These are phyloP conservation scores for Schoenoplectus tabernaemontani DNA, from an alignment of 202 grass and related monocot species.

Conservation along the genomic window DNA sequence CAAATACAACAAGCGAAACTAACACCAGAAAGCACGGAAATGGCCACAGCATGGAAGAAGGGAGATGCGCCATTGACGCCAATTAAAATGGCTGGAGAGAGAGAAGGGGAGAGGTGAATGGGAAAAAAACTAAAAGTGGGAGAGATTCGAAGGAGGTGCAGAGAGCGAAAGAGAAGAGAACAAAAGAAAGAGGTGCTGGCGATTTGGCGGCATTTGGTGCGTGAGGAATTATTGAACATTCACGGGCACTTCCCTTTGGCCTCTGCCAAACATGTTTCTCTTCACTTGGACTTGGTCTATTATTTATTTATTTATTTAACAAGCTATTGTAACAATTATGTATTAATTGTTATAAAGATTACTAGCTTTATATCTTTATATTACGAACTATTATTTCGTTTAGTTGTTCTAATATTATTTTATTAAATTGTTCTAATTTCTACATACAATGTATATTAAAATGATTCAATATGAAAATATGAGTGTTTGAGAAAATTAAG, in stretches of 20 bases:
- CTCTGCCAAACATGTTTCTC: no score
- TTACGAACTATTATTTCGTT: no score
- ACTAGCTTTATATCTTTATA: no score
- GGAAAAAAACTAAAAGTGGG: background rate
- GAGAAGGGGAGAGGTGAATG: background rate
- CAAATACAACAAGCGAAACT: background rate
- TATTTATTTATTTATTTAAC: no score
- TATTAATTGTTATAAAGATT: no score
- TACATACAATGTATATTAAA: no score
- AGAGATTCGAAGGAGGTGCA: slow-evolving; percentile 20
- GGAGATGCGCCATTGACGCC: background rate
- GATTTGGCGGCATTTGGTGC: slow-evolving; percentile 22
- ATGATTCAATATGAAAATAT: no score
- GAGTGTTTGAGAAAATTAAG: no score
- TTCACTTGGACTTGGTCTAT: background rate
- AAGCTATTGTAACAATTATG: no score
- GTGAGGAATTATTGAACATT: slow-evolving; percentile 25
- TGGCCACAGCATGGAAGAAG: background rate
- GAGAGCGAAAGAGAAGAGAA: slow-evolving; percentile 21
- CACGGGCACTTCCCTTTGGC: slow-evolving; percentile 31
- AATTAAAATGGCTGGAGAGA: slow-evolving; percentile 2
- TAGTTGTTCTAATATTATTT: no score
- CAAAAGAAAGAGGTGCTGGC: slow-evolving; percentile 30
- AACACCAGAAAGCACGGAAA: slow-evolving; percentile 26
- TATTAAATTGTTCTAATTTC: no score